Base-by-base conservation (phyloP, 495 filamentous ascomycete genomes). In the Elaphomyces granulatus region DNA sequence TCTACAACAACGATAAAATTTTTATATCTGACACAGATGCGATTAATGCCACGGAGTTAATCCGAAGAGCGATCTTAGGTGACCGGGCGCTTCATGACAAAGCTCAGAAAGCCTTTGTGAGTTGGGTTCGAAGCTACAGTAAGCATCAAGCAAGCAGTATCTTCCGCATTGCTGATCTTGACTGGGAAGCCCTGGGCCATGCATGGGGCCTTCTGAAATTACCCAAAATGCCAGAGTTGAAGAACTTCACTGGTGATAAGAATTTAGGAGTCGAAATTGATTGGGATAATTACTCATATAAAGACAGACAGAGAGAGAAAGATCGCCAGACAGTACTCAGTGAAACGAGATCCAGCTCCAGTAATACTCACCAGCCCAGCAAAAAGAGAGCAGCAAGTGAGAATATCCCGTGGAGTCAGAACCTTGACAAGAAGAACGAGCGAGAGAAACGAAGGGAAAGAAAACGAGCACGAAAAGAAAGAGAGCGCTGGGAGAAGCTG, bases 141-240 rank as follows among this genome's bases (percentile, higher is more conserved):
- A 93, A 94, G 53, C 88, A 96, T 48, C 74, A 86, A 56, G 85
- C 87, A 8, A 74, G 68, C 45, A 87, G 82, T 58, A 96, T 98
- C 45, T 98, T 98, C 66, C 77, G 85, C 3, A 66, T 88, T 3
- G 53, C 67, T 7, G 83, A 90, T 51, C 65, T 94, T 14, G 77
- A 87, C 55, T 98, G 90, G 90, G 63, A 67, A 30, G 82, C 81
- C 32, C 60, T 92, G 1, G 88, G 79, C 2, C 66, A 75, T 40
- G 80, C 79, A 8, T 98, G 87, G 81, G 82, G 78, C 0, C 65
- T 98, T 7, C 63, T 96, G 30, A 78, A 74, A 42, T 67, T 96
- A 36, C 90, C 90, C 31, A 88, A 82, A 55, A 98, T 98, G 90
- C 90, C 92, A 0, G 90, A 98, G 53, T 56, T 87, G 40, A 78